phyloP scores from a whole-genome alignment of 441 rosid species.

The Croton laevigatus region DNA sequence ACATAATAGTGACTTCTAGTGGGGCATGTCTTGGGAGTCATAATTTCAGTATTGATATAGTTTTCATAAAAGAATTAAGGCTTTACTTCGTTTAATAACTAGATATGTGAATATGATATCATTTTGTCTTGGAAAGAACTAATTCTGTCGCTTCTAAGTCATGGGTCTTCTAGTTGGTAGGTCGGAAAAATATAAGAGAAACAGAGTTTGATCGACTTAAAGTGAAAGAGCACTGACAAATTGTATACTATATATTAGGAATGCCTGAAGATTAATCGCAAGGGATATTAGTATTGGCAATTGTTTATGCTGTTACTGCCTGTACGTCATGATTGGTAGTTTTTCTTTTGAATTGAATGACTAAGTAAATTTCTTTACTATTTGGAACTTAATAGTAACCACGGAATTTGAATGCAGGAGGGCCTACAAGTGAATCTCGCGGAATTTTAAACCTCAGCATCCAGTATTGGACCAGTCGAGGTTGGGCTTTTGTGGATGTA shows the following conservation, averaged over 20 bases:
- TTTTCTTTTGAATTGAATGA: conserved; percentile 1
- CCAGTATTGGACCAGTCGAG: conserved; percentile 96
- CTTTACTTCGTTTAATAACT: background rate
- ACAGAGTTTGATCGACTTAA: background rate
- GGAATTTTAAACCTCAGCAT: conserved; percentile 65
- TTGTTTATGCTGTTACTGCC: background rate
- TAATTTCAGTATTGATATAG: background rate
- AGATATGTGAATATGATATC: background rate
- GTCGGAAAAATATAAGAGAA: background rate
- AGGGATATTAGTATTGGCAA: background rate
- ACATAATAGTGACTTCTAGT: background rate
- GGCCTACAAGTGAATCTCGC: conserved; percentile 74
- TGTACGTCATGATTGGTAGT: background rate
- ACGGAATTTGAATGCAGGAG: conserved; percentile 47
- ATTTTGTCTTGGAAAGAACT: background rate
- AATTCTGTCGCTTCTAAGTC: background rate
- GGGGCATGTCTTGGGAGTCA: background rate
- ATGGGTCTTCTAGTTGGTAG: background rate
- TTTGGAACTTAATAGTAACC: background rate
- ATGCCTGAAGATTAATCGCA: background rate
- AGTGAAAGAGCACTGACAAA: background rate
- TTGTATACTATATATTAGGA: background rate
- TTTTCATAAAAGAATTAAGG: background rate
- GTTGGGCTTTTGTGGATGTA: conserved; percentile 95
- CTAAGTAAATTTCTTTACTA: background rate